These are phyloP conservation scores for Penicillium sp. DNA, from an alignment of 2,329 filamentous ascomycete species.

Conservation along the genomic window DNA sequence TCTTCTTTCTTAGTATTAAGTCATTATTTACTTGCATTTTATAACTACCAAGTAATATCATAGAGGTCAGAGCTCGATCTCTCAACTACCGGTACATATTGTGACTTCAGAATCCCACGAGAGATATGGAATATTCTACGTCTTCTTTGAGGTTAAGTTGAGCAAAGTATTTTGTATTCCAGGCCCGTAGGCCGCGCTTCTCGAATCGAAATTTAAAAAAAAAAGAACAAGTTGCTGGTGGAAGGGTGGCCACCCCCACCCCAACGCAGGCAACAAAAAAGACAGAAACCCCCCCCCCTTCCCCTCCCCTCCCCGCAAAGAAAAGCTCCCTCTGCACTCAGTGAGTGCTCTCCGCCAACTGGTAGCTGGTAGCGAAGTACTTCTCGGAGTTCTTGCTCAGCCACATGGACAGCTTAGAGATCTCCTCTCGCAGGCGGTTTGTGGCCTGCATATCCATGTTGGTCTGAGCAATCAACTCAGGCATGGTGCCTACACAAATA, in stretches of 20 bases:
- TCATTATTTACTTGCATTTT: neutral
- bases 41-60: neutral
- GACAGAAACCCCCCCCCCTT: too few relatives aligned
- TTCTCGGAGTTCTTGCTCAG: constrained; percentile 71
- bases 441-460: constrained; percentile 97
- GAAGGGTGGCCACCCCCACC: neutral
- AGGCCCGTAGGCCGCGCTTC: neutral
- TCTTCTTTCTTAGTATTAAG: neutral
- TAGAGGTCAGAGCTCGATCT: neutral
- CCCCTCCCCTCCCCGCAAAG: neutral
- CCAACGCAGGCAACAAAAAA: neutral
- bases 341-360: constrained; percentile 43
- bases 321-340: neutral
- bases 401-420: constrained; percentile 83
- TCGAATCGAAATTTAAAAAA: neutral
- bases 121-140: neutral
- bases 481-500: constrained; percentile 69
- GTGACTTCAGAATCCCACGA: neutral
- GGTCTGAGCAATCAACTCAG: constrained; percentile 92
- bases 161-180: neutral
- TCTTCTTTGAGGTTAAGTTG: neutral
- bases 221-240: neutral
- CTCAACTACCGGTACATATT: neutral
- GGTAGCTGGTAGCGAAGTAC: constrained; percentile 64
- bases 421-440: constrained; percentile 81